Conservation (phyloP, 306 rosid genomes). For the Quercus dentata region DNA sequence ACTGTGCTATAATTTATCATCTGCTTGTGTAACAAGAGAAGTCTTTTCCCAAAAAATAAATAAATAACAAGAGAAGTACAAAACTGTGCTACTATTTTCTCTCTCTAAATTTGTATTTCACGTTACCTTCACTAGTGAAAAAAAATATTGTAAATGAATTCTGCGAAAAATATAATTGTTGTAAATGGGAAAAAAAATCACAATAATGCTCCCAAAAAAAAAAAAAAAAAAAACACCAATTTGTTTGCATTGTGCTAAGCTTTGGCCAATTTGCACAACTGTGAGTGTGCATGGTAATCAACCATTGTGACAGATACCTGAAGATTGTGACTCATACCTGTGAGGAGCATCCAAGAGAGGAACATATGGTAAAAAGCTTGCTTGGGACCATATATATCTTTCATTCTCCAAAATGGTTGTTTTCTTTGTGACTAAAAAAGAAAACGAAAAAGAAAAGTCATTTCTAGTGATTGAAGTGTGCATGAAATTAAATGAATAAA, state of each 20-base stretch:
- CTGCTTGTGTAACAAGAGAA: too few species aligned
- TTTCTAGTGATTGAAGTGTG: background rate
- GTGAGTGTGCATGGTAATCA: background rate
- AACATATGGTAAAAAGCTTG: background rate
- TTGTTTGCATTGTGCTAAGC: background rate
- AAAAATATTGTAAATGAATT: too few species aligned
- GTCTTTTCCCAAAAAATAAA: too few species aligned
- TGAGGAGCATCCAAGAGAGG: background rate
- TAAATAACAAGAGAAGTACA: too few species aligned
- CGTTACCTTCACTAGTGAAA: too few species aligned
- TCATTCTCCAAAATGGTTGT: background rate
- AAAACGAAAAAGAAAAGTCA: background rate
- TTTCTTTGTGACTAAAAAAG: background rate
- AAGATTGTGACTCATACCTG: background rate
- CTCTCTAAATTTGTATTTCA: too few species aligned
- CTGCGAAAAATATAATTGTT: too few species aligned
- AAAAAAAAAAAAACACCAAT: background rate
- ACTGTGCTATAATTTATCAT: too few species aligned
- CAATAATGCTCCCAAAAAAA: too few species aligned
- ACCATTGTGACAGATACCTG: background rate
- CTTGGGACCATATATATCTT: background rate
- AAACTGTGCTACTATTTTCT: too few species aligned
- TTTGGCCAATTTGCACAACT: background rate
- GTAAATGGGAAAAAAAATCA: too few species aligned
- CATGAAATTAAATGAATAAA: too few species aligned